phyloP scores from a whole-genome alignment of 768 basidiomycete genomes.

The Mycena galopus region DNA sequence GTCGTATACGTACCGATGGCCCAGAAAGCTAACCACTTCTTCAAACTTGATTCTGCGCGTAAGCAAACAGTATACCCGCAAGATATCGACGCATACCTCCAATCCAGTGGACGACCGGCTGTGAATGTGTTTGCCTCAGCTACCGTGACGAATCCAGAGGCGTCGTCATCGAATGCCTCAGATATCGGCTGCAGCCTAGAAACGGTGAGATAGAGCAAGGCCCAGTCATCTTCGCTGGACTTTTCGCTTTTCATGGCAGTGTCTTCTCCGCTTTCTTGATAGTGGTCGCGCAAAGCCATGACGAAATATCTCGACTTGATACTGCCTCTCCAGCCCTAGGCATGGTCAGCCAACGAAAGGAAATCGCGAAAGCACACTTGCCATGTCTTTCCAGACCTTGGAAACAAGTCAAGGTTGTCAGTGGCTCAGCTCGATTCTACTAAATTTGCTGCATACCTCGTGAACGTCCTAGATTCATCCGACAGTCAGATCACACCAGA shows the following conservation, averaged over 20 bases:
- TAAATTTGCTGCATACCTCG: constrained; percentile 36
- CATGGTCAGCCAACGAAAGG: not conserved
- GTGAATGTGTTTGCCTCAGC: constrained; percentile 51
- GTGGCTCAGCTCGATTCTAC: not conserved
- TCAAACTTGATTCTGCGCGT: constrained; percentile 35
- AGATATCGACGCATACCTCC: constrained; percentile 39
- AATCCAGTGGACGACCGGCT: constrained; percentile 44
- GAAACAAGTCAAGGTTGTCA: not conserved
- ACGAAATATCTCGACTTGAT: constrained; percentile 54
- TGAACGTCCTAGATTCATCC: constrained; percentile 46
- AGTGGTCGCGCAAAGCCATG: constrained; percentile 51
- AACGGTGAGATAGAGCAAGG: constrained; percentile 46
- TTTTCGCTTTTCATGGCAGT: constrained; percentile 3
- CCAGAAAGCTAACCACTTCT: constrained; percentile 51
- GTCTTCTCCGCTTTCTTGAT: constrained; percentile 35
- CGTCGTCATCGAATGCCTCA: constrained; percentile 55
- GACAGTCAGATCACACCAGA: not conserved
- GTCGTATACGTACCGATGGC: constrained; percentile 42
- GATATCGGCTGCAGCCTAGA: constrained; percentile 45
- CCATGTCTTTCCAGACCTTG: constrained; percentile 53
- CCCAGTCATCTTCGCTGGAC: constrained; percentile 47
- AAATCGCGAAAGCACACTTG: constrained; percentile 23
- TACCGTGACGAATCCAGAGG: constrained; percentile 48
- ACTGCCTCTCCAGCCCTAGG: constrained; percentile 51
- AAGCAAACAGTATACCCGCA: not conserved